A percentile compares a stretch with the other conserved stretches of the same genome.
Conservation (phyloP, 1,284 basidiomycete genomes). For the Chalciporus sp. region DNA sequence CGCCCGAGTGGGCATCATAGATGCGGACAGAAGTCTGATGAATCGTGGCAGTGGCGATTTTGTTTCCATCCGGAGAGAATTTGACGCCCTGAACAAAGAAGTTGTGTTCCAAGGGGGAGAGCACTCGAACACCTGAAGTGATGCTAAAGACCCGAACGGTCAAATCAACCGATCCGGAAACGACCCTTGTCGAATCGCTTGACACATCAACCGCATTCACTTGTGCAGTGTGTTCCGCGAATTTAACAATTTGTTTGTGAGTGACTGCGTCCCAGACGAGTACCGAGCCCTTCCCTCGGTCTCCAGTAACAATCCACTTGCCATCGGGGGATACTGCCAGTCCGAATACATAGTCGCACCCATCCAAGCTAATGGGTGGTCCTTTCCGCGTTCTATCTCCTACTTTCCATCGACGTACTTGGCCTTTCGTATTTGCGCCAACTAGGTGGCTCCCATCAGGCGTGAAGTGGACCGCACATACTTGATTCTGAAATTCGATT, state of each 20-base stretch:
- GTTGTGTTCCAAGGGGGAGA: not conserved
- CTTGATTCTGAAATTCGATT: too few species aligned
- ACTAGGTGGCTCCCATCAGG: too few species aligned
- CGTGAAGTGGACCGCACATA: too few species aligned
- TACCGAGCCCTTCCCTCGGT: not conserved
- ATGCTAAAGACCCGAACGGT: constrained; percentile 21
- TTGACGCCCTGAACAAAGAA: not conserved
- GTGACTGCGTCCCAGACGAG: constrained; percentile 2
- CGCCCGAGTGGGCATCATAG: too few species aligned
- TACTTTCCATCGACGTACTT: too few species aligned
- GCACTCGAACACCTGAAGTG: not conserved
- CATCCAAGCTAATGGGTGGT: too few species aligned
- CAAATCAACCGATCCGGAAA: not conserved
- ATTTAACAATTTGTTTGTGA: not conserved
- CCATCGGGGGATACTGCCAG: not conserved
- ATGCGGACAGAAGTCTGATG: too few species aligned
- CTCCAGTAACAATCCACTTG: constrained; percentile 4
- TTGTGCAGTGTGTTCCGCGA: not conserved
- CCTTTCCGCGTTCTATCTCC: too few species aligned
- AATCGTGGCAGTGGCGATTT: not conserved
- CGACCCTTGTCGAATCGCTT: not conserved
- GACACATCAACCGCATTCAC: not conserved
- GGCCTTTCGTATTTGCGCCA: too few species aligned
- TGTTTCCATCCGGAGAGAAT: not conserved
- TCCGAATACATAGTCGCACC: too few species aligned